Base-by-base conservation (phyloP, 345 rosid genomes). In the Noccaea bulbosa region DNA sequence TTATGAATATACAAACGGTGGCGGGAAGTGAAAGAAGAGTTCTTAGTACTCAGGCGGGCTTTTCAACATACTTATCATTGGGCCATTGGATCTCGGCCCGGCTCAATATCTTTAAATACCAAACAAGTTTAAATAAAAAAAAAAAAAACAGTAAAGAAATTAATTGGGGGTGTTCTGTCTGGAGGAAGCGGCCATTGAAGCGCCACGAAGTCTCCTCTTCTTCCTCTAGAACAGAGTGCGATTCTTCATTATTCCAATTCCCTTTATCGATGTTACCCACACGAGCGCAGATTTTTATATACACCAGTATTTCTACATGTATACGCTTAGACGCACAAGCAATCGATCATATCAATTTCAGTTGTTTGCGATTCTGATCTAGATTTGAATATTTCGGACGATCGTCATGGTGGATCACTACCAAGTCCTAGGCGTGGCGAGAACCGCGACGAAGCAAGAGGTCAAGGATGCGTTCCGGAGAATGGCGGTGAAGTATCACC, bases 401-500 rank as follows among this genome's bases (percentile, higher is more conserved):
- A 34, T 9, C 50, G 7, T 49, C 20, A 44, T 49, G 82, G 88
- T 86, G 90, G 96, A 91, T 80, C 84, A 81, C 74, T 93, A 93
- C 85, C 84, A 77, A 71, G 87, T 83, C 3, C 55, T 93, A 53
- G 98, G 89, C 37, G 39, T 93, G 11, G 53, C 38, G 47, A 70
- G 86, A 71, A 84, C 70, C 72, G 96, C 98, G 22, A 85, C 83
- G 12, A 88, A 81, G 74, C 86, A 84, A 0, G 97, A 93, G 59
- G 86, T 93, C 8, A 91, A 93, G 53, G 91, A 88, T 48, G 90
- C 98, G 11, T 93, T 87, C 24, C 78, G 97, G 43, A 77, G 81
- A 59, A 72, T 87, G 67, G 98, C 98, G 12, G 67, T 90, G 16
- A 79, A 77, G 78, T 83, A 77, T 66, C 97, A 93, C 70, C 98